Percentiles rank a stretch among this genome's conserved stretches.
Conservation (phyloP, 257 asterid species). For the Coffea eugenioides region DNA sequence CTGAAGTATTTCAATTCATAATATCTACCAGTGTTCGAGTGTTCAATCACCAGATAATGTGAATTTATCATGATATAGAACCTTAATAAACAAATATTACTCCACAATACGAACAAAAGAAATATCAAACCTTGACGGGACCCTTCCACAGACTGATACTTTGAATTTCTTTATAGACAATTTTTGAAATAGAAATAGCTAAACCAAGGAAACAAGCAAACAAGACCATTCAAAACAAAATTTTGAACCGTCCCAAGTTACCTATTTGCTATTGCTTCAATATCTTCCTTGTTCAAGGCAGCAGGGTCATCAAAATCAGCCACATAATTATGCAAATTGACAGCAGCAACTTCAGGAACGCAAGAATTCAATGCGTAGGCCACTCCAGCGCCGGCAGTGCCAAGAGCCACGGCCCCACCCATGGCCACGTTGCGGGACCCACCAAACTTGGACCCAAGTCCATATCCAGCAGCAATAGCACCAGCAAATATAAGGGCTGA, state of each 20-base stretch:
- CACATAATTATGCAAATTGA: slow-evolving; percentile 76
- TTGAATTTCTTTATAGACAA: too few species aligned
- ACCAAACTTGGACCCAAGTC: slow-evolving; percentile 72
- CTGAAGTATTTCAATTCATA: too few species aligned
- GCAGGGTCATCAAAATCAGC: slow-evolving; percentile 72
- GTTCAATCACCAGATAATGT: too few species aligned
- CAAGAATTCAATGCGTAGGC: slow-evolving; percentile 82
- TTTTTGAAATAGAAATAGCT: too few species aligned
- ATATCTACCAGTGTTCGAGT: too few species aligned
- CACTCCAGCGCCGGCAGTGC: slow-evolving; percentile 86
- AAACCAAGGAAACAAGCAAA: neutral
- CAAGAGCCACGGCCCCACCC: slow-evolving; percentile 82
- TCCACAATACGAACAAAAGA: too few species aligned
- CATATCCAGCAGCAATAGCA: slow-evolving; percentile 84
- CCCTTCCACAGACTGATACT: too few species aligned
- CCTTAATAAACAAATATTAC: too few species aligned
- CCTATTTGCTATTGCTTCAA: slow-evolving; percentile 77
- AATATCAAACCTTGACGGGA: too few species aligned
- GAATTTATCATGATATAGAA: too few species aligned
- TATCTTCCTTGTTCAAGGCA: slow-evolving; percentile 73
- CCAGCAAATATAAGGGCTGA: slow-evolving; percentile 68
- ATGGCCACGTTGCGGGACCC: slow-evolving; percentile 67
- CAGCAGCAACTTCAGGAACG: slow-evolving; percentile 89
- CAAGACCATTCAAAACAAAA: too few species aligned
- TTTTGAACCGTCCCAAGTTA: slow-evolving; percentile 12